These are phyloP conservation scores for Alternaria panax DNA, from an alignment of 2,329 filamentous ascomycete genomes.

Conservation along the genomic window DNA sequence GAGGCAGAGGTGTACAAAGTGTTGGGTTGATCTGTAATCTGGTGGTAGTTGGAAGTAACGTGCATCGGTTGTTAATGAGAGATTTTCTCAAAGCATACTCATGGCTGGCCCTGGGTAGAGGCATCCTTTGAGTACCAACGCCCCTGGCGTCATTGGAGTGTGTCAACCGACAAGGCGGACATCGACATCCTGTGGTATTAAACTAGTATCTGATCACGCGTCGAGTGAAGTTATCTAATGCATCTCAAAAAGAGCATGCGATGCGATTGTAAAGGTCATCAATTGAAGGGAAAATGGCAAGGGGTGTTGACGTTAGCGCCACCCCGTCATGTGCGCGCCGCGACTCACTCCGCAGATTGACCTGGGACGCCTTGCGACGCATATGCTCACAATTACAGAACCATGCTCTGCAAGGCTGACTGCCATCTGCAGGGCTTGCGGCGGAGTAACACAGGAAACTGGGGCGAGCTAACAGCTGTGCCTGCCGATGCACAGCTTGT, in stretches of 20 bases:
- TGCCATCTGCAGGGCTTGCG: background rate
- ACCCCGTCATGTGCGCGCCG: background rate
- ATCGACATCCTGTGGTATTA: too few species aligned
- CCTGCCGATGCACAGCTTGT: background rate
- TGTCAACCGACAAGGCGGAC: too few species aligned
- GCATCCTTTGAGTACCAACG: too few species aligned
- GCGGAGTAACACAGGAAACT: background rate
- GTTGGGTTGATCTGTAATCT: slow-evolving; percentile 37
- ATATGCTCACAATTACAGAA: background rate
- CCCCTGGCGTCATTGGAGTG: too few species aligned
- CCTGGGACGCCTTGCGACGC: background rate
- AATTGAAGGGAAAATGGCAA: background rate
- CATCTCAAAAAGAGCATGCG: too few species aligned
- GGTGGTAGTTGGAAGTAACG: background rate
- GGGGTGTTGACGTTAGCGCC: background rate
- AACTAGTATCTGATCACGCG: too few species aligned
- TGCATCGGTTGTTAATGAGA: too few species aligned
- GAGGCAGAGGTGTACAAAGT: slow-evolving; percentile 33
- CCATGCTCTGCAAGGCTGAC: background rate
- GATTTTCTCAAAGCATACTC: too few species aligned
- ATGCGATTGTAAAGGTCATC: too few species aligned
- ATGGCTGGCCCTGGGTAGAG: too few species aligned
- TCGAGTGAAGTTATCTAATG: too few species aligned
- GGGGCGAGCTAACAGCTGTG: background rate
- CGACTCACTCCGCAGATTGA: background rate